Evolutionary conservation across 169 alveolate species (phyloP).

Genomic region (Cryptosporidium muris): DNA sequence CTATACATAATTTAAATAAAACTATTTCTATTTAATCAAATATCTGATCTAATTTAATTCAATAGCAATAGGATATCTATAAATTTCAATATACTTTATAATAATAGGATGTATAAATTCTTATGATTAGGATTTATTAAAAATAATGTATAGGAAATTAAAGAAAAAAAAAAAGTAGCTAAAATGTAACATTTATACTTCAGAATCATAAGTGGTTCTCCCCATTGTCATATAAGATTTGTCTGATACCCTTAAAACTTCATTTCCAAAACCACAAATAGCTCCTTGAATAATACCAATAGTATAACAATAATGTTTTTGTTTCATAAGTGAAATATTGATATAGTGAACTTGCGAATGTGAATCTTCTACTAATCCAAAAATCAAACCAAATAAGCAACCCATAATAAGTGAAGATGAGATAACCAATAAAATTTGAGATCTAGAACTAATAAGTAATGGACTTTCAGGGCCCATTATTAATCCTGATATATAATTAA

Average conservation of each 20-base stretch:
- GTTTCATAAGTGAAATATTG: constrained; percentile 89
- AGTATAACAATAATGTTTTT: constrained; percentile 91
- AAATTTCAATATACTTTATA: not conserved
- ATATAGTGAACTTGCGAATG: constrained; percentile 88
- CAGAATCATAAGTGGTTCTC: constrained; percentile 61
- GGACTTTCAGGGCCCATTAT: constrained; percentile 83
- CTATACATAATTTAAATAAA: no score
- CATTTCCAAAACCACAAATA: constrained; percentile 72
- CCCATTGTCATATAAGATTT: constrained; percentile 65
- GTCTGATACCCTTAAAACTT: constrained; percentile 63
- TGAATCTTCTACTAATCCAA: constrained; percentile 93
- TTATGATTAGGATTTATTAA: not conserved
- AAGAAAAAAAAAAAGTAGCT: not conserved
- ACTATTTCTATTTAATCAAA: no score
- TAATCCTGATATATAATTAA: constrained; percentile 87
- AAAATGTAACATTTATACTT: constrained; percentile 9
- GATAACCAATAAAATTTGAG: constrained; percentile 87
- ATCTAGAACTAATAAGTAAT: constrained; percentile 87
- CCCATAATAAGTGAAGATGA: constrained; percentile 91
- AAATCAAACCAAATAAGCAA: constrained; percentile 91
- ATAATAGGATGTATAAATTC: constrained; percentile 2
- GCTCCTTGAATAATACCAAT: constrained; percentile 93
- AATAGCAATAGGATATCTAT: not conserved
- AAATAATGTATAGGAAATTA: not conserved
- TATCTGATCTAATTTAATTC: not conserved